Evolutionary conservation across 805 yeast species (phyloP).

Genomic region (Metschnikowia peoriensis): DNA sequence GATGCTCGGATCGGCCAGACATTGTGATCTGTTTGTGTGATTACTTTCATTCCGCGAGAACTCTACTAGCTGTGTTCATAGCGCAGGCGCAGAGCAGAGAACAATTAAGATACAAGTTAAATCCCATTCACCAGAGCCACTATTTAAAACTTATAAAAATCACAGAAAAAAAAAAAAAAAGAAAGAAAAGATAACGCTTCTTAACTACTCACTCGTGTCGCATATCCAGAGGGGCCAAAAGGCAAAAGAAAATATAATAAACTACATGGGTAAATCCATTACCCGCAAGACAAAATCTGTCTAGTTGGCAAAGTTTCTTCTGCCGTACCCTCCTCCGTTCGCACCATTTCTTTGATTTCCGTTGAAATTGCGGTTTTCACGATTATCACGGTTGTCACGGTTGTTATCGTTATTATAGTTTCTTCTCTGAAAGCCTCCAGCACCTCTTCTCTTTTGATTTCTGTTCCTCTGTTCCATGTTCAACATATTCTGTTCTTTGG

Average conservation of each 20-base stretch:
- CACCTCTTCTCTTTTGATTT: slow-evolving; percentile 43
- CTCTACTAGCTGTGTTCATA: not conserved
- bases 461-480: slow-evolving; percentile 50
- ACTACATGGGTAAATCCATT: not conserved
- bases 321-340: slow-evolving; percentile 15
- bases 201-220: not conserved
- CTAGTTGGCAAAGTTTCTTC: slow-evolving; percentile 13
- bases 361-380: slow-evolving; percentile 8
- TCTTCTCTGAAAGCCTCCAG: slow-evolving; percentile 29
- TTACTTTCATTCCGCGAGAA: slow-evolving; percentile 2
- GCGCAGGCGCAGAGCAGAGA: not conserved
- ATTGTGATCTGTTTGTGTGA: slow-evolving; percentile 3
- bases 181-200: not conserved
- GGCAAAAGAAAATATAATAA: not conserved
- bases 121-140: slow-evolving; percentile 2
- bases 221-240: not conserved
- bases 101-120: not conserved
- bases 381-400: slow-evolving; percentile 21
- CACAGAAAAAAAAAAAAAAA: not conserved
- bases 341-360: slow-evolving; percentile 17
- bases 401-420: slow-evolving; percentile 24
- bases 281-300: not conserved
- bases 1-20: not conserved
- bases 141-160: slow-evolving; percentile 1
- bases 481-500: slow-evolving; percentile 61